Percentiles rank a stretch among this genome's conserved stretches.
Conservation (phyloP, 1,139 yeast species). For the Geotrichum australiense region DNA sequence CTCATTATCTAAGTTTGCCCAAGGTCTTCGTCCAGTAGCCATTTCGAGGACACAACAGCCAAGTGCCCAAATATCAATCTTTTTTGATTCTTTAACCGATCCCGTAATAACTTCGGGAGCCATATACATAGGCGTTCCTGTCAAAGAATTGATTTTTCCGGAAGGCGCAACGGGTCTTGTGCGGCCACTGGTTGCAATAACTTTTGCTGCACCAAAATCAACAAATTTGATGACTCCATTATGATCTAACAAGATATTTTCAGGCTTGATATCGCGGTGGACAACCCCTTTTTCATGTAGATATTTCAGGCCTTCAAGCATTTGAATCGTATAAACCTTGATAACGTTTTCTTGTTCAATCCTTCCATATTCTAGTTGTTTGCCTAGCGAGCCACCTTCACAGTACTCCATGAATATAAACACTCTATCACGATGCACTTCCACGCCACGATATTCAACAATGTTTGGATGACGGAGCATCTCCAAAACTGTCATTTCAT, state of each 20-base stretch:
- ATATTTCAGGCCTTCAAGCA: constrained; percentile 92
- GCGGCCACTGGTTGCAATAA: constrained; percentile 66
- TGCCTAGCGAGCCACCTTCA: constrained; percentile 90
- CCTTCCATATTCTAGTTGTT: constrained; percentile 80
- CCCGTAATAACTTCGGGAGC: constrained; percentile 96
- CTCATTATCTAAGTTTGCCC: constrained; percentile 86
- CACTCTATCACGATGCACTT: constrained; percentile 92
- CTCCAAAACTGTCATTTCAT: constrained; percentile 94
- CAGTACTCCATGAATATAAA: constrained; percentile 96
- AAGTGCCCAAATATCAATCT: constrained; percentile 57
- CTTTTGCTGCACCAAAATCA: constrained; percentile 97
- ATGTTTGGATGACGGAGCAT: constrained; percentile 93
- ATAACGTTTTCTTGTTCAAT: constrained; percentile 92
- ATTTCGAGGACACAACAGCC: constrained; percentile 96
- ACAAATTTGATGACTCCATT: constrained; percentile 92
- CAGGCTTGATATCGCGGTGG: constrained; percentile 95
- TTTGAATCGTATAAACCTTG: constrained; percentile 83
- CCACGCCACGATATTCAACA: constrained; percentile 94
- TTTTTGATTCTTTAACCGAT: constrained; percentile 55
- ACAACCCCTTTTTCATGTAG: constrained; percentile 91
- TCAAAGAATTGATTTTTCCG: constrained; percentile 44
- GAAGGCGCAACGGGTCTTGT: constrained; percentile 27
- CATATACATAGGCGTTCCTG: constrained; percentile 99
- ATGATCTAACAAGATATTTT: constrained; percentile 81
- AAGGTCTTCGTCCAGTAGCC: constrained; percentile 54